These are phyloP conservation scores for Psidium guajava DNA, from an alignment of 345 rosid genomes.

Conservation along the genomic window DNA sequence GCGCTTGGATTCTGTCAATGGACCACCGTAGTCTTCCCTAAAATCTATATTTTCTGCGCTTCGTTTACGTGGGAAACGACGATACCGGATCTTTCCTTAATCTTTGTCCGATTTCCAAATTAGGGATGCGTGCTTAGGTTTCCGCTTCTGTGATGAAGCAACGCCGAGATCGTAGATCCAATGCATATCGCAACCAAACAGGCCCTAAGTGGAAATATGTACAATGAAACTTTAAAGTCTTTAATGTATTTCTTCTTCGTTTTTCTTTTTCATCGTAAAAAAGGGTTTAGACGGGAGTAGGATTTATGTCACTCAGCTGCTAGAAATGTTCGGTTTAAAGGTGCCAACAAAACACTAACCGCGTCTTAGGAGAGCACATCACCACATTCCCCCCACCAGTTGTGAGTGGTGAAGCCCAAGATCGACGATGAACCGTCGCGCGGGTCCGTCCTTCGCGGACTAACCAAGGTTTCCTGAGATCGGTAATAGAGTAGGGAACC, in stretches of 20 bases:
- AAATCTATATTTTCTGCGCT: background rate
- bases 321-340: background rate
- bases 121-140: background rate
- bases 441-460: accelerated
- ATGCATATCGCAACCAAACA: background rate
- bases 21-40: background rate
- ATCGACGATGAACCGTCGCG: background rate
- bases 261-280: background rate
- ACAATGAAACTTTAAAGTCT: background rate
- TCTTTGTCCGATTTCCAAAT: background rate
- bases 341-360: background rate
- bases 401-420: background rate
- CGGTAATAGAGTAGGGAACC: background rate
- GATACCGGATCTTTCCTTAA: background rate
- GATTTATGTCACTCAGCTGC: background rate
- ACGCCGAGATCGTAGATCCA: background rate
- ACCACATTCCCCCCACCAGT: background rate
- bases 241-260: accelerated
- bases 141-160: background rate
- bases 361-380: background rate
- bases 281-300: background rate
- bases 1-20: background rate
- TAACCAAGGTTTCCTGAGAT: background rate
- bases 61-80: background rate
- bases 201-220: background rate